These are phyloP conservation scores for Boletellus sp. DNA, from an alignment of 768 basidiomycete species.

Conservation along the genomic window DNA sequence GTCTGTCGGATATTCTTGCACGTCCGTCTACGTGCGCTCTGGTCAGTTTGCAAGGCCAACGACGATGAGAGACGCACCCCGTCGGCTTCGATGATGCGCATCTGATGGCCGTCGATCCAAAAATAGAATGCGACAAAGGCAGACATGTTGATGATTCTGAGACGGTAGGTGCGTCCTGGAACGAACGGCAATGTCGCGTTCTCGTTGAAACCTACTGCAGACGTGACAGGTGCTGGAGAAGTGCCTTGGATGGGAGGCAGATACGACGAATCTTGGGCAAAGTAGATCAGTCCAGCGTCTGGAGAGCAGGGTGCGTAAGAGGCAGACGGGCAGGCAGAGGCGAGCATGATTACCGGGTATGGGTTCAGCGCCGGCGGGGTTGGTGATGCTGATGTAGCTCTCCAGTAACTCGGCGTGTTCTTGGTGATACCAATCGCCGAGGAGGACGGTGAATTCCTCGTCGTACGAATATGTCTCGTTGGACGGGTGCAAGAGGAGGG, in stretches of 20 bases:
- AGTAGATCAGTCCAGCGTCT: constrained; percentile 85
- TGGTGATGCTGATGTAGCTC: constrained; percentile 63
- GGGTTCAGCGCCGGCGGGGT: constrained; percentile 86
- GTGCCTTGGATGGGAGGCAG: constrained; percentile 54
- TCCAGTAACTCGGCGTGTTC: constrained; percentile 61
- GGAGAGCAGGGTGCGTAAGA: neutral
- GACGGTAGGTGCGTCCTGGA: constrained; percentile 85
- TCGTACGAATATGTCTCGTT: constrained; percentile 74
- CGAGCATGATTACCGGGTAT: constrained; percentile 57
- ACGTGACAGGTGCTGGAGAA: constrained; percentile 42
- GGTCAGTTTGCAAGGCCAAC: neutral
- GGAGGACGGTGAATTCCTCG: constrained; percentile 81
- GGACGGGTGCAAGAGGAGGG: constrained; percentile 70
- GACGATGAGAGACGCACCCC: constrained; percentile 49
- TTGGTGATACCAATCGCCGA: constrained; percentile 92
- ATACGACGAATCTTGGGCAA: constrained; percentile 71
- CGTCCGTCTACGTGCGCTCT: constrained; percentile 56
- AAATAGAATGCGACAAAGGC: constrained; percentile 76
- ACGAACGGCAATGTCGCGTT: constrained; percentile 79
- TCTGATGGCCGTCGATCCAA: constrained; percentile 86
- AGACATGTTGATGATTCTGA: constrained; percentile 82
- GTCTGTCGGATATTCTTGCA: constrained; percentile 68
- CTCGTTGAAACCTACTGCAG: constrained; percentile 77
- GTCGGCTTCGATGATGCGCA: constrained; percentile 81
- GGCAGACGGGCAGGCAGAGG: constrained; percentile 5